A percentile compares a stretch with the other conserved stretches of the same genome.
Conservation (phyloP, 306 rosid genomes). For the Cicer judaicum region DNA sequence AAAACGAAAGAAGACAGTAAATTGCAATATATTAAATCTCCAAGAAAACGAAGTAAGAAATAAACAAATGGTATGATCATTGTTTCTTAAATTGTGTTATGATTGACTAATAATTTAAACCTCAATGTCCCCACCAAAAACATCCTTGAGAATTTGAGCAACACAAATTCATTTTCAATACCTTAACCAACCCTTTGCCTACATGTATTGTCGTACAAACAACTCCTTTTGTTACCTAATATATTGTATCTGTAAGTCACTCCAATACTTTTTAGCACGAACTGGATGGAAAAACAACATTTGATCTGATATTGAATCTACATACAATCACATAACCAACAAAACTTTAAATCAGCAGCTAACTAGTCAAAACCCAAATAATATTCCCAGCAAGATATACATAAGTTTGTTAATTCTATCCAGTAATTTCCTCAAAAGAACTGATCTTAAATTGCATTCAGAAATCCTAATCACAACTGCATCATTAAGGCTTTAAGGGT, state of each 20-base stretch:
- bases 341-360: not conserved
- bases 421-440: not conserved
- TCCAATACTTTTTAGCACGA: constrained; percentile 5
- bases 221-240: not conserved
- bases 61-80: not conserved
- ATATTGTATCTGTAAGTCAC: not conserved
- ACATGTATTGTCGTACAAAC: constrained; percentile 5
- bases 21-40: not conserved
- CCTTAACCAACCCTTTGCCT: not conserved
- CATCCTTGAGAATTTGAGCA: not conserved
- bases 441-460: not conserved
- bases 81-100: not conserved
- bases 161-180: not conserved
- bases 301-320: not conserved
- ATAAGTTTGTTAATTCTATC: constrained; percentile 8
- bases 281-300: not conserved
- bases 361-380: not conserved
- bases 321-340: not conserved
- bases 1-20: not conserved
- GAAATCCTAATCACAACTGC: not conserved
- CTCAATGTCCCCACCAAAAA: not conserved
- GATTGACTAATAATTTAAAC: not conserved
- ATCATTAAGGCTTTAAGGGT: not conserved
- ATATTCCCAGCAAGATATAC: not conserved
- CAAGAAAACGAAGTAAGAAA: not conserved